Conservation (phyloP, 2,329 filamentous ascomycete species). For the Chrysoporthe puriensis region DNA sequence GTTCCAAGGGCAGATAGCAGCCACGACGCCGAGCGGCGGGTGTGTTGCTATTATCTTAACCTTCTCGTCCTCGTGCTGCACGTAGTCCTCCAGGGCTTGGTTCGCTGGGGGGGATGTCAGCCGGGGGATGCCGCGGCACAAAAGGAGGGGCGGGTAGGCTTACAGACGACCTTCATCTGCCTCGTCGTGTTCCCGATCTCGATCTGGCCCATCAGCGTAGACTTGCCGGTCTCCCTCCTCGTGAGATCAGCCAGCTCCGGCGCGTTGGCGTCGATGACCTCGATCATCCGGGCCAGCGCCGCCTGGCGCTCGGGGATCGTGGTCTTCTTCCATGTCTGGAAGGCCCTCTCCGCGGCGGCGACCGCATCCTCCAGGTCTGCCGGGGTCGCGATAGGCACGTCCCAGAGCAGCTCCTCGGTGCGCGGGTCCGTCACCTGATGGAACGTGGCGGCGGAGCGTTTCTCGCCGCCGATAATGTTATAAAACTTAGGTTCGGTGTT, state of each 20-base stretch:
- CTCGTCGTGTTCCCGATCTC: slow-evolving; percentile 43
- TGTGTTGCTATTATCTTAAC: slow-evolving; percentile 47
- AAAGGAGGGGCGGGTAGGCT: slow-evolving; percentile 12
- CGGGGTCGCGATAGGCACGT: slow-evolving; percentile 47
- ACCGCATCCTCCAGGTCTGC: slow-evolving; percentile 52
- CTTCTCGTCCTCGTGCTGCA: slow-evolving; percentile 51
- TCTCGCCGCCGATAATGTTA: slow-evolving; percentile 50
- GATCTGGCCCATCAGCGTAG: slow-evolving; percentile 43
- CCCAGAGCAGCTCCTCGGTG: slow-evolving; percentile 48
- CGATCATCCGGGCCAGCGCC: slow-evolving; percentile 44
- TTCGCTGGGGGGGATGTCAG: slow-evolving; percentile 30
- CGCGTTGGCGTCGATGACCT: slow-evolving; percentile 44
- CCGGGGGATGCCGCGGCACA: too few species aligned
- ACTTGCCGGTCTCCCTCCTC: slow-evolving; percentile 57
- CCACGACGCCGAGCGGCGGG: slow-evolving; percentile 53
- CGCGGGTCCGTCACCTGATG: slow-evolving; percentile 49
- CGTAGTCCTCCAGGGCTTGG: slow-evolving; percentile 47
- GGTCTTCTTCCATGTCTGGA: slow-evolving; percentile 50
- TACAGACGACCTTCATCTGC: slow-evolving; percentile 45
- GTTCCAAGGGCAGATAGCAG: slow-evolving; percentile 65
- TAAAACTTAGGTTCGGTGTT: slow-evolving; percentile 38
- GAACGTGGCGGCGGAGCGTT: slow-evolving; percentile 38
- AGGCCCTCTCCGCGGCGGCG: slow-evolving; percentile 48
- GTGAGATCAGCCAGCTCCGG: slow-evolving; percentile 50
- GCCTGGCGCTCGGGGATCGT: slow-evolving; percentile 47